Evolutionary conservation across 1,284 basidiomycete genomes (phyloP), one percentile per base, ranked within the genome.

Genomic region (Rhodotorula sp.): DNA sequence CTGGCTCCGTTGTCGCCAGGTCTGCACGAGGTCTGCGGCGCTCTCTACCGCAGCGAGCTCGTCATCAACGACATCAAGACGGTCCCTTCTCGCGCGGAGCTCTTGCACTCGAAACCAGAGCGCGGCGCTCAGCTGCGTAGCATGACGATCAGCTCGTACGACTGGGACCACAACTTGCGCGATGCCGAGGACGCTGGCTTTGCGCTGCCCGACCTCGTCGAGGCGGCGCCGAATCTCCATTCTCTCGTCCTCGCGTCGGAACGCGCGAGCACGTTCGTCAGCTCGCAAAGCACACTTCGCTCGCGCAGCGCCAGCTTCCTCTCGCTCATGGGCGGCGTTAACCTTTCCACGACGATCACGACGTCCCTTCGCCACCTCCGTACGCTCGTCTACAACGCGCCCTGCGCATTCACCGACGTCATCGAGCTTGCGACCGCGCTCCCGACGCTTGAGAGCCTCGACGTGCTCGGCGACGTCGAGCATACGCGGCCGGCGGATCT

Each of bases 361-460:
- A 5, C 25, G 19, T 14, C 27, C n/a, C 49, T 57, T 7, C 46
- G 50, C 7, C 19, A 21, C 16, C 65, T 73, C 50, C 61, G 60
- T 34, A 21, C 50, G 16, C 64, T 73, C 46, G 48, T 53, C n/a
- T 73, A 66, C 54, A 68, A 65, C 52, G 64, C 62, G 1, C 68
- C 65, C 4, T 55, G 57, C 17, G 49, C 61, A 17, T 45, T 73
- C 61, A 58, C 34, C 42, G 61, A 70, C 54, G 56, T 73, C 45
- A 23, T 49, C 54, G 45, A 48, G 27, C 55, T 72, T 55, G 48
- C 64, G 23, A 41, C 55, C 25, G 25, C 50, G n/a, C 41, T 72
- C 42, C 60, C 70, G 21, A 27, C 59, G 9, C 68, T 73, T 23
- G 49, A 50, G 16, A n/a, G 46, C 4, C 64, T 73, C n/a, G 61